phyloP scores from a whole-genome alignment of 148 eudicot genomes.

The Chenopodium suecicum region DNA sequence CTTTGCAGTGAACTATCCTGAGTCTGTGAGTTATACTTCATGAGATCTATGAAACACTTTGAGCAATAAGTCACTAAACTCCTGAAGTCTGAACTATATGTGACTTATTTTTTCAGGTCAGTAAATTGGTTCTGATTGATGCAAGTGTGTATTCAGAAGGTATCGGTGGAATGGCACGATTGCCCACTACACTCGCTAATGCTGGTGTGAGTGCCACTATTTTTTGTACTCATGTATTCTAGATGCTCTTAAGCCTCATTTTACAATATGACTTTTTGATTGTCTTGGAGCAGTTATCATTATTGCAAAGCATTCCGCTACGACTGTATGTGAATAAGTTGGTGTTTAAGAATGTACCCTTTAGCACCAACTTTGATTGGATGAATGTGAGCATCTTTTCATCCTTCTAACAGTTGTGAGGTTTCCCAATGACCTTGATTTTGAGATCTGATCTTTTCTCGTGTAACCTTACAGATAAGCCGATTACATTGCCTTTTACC shows the following conservation, averaged over 20 bases:
- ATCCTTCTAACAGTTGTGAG: neutral
- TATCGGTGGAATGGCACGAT: slow-evolving; percentile 50
- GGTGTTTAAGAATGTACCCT: slow-evolving; percentile 56
- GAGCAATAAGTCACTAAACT: neutral
- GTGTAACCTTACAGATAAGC: slow-evolving; percentile 46
- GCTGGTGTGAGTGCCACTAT: slow-evolving; percentile 61
- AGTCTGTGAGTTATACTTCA: slow-evolving; percentile 58
- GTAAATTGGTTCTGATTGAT: slow-evolving; percentile 78
- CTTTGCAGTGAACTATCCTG: slow-evolving; percentile 70
- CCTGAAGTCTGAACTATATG: slow-evolving; percentile 9
- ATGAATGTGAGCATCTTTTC: slow-evolving; percentile 52
- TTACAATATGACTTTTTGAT: neutral
- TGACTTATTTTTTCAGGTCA: slow-evolving; percentile 51
- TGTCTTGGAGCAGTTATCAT: slow-evolving; percentile 51
- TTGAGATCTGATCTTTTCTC: neutral
- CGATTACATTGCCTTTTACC: slow-evolving; percentile 88
- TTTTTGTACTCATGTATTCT: neutral
- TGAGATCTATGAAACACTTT: slow-evolving; percentile 4
- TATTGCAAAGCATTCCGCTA: slow-evolving; percentile 66
- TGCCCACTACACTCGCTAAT: slow-evolving; percentile 59
- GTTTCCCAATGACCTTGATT: neutral
- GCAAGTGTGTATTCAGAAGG: slow-evolving; percentile 93
- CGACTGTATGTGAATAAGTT: slow-evolving; percentile 69
- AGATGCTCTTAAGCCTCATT: neutral
- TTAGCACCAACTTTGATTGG: slow-evolving; percentile 64